Base-by-base conservation (phyloP, 352 stramenopile species). In the Pythium aquatile region DNA sequence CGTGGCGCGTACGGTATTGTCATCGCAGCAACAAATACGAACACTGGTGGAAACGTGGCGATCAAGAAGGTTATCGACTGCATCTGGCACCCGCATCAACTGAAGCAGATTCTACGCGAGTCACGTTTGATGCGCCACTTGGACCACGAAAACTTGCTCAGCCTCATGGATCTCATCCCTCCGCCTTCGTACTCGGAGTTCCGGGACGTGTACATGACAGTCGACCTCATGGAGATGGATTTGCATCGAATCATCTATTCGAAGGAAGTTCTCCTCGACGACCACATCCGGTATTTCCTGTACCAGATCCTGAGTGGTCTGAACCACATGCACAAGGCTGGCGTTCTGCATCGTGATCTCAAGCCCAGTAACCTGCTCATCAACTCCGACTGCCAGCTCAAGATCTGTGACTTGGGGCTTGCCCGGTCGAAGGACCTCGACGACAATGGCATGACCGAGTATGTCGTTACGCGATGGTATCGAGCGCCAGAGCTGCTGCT, bases 321-420 rank as follows among this genome's bases (percentile, higher is more conserved):
- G 58, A 83, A 81, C 58, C 86, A 96, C 75, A 96, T 96, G 87
- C 87, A 96, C 69, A 86, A 79, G 29, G 85, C 84, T 17, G 87
- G 86, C 17, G 85, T 96, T 46, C 69, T 96, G 51, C 87, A 96
- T 68, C 86, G 87, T 40, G 87, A 96, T 67, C 65, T 96, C 7
- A 96, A 96, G 69, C 87, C 87, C 0, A 94, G 86, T 61, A 96
- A 96, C 42, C 52, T 96, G 67, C 85, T 96, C 39, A 90, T 94
- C 63, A 96, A 96, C 67, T 94, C 85, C 17, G 97, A 98, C 68
- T 98, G 96, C 56, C 81, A 98, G 69, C 81, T 99, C 42, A 98
- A 98, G 74, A 97, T 99, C 66, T 98, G 96, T 75, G 96, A 99
- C 67, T 90, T 99, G 47, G 96, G 96, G 24, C 79, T 98, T 10